A percentile compares a stretch with the other conserved stretches of the same genome.
phyloP scores from a whole-genome alignment of 2,329 filamentous ascomycete genomes.

The Epichloe gansuensis region DNA sequence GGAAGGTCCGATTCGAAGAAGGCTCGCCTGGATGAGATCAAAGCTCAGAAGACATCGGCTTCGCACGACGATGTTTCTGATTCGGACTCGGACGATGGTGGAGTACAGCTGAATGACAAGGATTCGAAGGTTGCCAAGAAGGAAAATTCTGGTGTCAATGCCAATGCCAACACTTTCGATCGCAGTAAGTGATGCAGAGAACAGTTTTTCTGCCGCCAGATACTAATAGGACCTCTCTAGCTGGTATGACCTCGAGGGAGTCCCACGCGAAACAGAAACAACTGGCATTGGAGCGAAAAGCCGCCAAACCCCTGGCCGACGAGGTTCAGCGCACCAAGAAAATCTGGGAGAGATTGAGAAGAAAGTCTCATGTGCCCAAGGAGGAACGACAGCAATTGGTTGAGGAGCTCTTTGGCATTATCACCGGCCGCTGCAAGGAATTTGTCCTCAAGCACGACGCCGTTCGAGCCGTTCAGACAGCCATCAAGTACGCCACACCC shows the following conservation, averaged over 20 bases:
- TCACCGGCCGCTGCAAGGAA: constrained; percentile 82
- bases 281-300: constrained; percentile 76
- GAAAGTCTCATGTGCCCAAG: constrained; percentile 84
- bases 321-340: constrained; percentile 83
- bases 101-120: constrained; percentile 31
- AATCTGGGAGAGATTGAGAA: constrained; percentile 85
- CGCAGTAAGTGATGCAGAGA: constrained; percentile 21
- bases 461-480: constrained; percentile 91
- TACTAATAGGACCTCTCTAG: background rate
- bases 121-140: constrained; percentile 20
- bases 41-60: constrained; percentile 18
- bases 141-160: constrained; percentile 15
- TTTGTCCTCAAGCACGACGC: constrained; percentile 98
- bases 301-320: constrained; percentile 85
- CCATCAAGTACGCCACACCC: constrained; percentile 83
- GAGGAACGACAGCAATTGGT: constrained; percentile 82
- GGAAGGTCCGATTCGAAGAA: constrained; percentile 37
- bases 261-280: constrained; percentile 88
- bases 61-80: constrained; percentile 26
- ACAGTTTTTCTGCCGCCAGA: background rate
- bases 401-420: constrained; percentile 78
- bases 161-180: constrained; percentile 28
- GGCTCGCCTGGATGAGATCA: constrained; percentile 27
- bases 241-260: constrained; percentile 53
- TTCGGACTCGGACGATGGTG: constrained; percentile 35